Base-by-base conservation (phyloP, 2,329 filamentous ascomycete genomes). In the Clonostachys solani region DNA sequence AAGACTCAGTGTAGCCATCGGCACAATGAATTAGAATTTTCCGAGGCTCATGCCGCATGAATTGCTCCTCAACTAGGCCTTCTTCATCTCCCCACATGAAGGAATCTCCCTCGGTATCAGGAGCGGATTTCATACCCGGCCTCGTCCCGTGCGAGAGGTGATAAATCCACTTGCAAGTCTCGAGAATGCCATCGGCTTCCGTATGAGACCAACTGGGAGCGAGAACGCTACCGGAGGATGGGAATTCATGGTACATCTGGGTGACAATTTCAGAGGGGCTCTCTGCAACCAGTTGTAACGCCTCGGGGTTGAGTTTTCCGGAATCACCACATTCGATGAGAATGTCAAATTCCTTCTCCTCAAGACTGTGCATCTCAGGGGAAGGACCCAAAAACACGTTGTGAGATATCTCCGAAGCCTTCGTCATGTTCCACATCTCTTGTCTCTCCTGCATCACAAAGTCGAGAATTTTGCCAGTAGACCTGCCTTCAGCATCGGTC, bases 1-100 rank as follows among this genome's bases (percentile, higher is more conserved):
- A 91, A 2, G 88, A 92, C 66, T 99, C 94, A 0, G 94, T 99
- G 60, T 99, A 99, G 16, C 94, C 94, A 64, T 99, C 94, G 3
- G 86, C 85, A 64, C 94, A 97, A 66, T 97, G 92, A 38, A 99
- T 88, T 33, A 97, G 78, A 34, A 97, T 82, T 60, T 84, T 91
- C 52, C 83, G 74, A 47, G 82, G 73, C 46, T 56, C 44, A 29
- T 29, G 23, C 23, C 9, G 23, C 23, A 29, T 29, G 23, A 29
- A 29, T 10, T 10, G 23, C 15, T 18, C 36, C 2, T 63, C 82
- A 3, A 75, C 74, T 53, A 84, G 44, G 42, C 50, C 35, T 6
- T 44, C 51, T 10, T 52, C 47, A 29, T 53, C 49, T 34, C 43
- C 47, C 7, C 49, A 50, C 56, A 63, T 61, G 4, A 50, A 55